Base-by-base conservation (phyloP, 768 basidiomycete genomes). In the Auriscalpium microsporum region DNA sequence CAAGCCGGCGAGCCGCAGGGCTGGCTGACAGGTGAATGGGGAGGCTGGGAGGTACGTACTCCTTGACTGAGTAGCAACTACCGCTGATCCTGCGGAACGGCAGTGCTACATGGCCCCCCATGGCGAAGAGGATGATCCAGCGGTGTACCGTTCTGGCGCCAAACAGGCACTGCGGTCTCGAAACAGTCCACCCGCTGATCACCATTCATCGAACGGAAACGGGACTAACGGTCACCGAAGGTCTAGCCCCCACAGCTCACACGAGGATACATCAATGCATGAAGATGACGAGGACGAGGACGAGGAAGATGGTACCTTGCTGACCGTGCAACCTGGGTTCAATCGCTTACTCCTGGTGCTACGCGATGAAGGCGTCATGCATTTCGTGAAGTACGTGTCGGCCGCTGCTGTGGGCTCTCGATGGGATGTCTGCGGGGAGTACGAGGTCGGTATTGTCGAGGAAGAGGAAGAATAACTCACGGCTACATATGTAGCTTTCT, bases 41-140 rank as follows among this genome's bases (percentile, higher is more conserved):
- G 95, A 48, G 95, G 90, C 16, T 97, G 94, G 94, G 94, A 97
- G 79, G 90, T 89, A 56, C 48, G 78, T 66, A 47, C 55, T 45
- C 50, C 49, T 16, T 40, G 50, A 34, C 50, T 10, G 48, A 48
- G 23, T 44, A 13, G n/a, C 33, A 53, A 54, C 58, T 40, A 52
- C 58, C 45, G 38, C 52, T 38, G 55, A 46, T 17, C 55, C 38
- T 34, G 10, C 9, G 14, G 33, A 19, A 11, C 51, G 33, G 46
- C 54, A 92, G 86, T 94, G 93, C 66, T 98, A 97, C 69, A 88
- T 96, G 81, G 89, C 93, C 1, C 90, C 91, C 44, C 92, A 95
- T 60, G 86, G 94, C 58, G 93, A 90, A 62, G 91, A 92, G 64
- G 94, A 95, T 59, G 94, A 98, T 68, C 94, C 94, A 13, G 92